Percentiles rank a stretch among this genome's conserved stretches.
Evolutionary conservation across 2,329 filamentous ascomycete species (phyloP).

Genomic region (Curvularia verruculosa): DNA sequence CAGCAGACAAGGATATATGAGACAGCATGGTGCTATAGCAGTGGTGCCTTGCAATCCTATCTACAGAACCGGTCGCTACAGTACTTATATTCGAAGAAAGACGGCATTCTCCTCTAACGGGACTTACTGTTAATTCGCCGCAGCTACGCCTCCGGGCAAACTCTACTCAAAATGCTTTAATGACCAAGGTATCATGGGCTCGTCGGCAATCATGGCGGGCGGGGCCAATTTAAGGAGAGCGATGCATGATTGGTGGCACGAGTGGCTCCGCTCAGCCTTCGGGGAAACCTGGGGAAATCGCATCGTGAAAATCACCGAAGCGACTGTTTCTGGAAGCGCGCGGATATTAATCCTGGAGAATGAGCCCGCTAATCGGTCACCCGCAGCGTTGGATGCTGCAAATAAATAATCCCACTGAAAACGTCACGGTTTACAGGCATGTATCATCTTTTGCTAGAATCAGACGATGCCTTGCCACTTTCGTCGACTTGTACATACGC

Average conservation of each 20-base stretch:
- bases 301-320: background rate
- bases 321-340: background rate
- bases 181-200: slow-evolving; percentile 5
- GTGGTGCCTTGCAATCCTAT: background rate
- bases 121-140: slow-evolving; percentile 13
- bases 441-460: background rate
- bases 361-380: background rate
- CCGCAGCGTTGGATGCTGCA: background rate
- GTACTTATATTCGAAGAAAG: background rate
- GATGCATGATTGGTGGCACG: slow-evolving; percentile 17
- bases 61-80: background rate
- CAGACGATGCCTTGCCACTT: background rate
- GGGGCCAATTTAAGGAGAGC: background rate
- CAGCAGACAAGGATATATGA: background rate
- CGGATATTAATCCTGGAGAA: background rate
- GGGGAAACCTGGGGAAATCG: slow-evolving; percentile 13
- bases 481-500: background rate
- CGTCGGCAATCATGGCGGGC: slow-evolving; percentile 7
- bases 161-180: background rate
- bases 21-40: background rate
- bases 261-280: slow-evolving; percentile 5
- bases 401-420: background rate
- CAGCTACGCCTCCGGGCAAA: background rate
- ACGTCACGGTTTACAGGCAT: background rate
- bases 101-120: background rate